Base-by-base conservation (phyloP, 176 grass and related monocot genomes). In the Juncus inflexus region DNA sequence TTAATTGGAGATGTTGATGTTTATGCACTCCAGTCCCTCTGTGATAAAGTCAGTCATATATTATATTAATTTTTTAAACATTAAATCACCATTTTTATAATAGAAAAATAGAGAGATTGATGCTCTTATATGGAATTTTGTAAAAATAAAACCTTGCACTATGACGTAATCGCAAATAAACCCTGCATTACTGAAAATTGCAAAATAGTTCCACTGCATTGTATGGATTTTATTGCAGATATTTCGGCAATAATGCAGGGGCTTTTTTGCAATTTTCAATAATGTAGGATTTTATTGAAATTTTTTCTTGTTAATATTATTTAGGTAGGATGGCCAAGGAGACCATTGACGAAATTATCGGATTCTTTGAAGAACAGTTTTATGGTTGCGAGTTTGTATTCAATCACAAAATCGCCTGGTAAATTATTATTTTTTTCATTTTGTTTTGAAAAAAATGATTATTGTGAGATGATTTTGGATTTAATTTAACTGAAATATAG, bases 291-390 rank as follows among this genome's bases (percentile, higher is more conserved):
- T 28, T 28, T 28, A 28, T 28, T 28, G 19, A 28, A 28, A 28
- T 28, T 1, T 28, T 28, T 28, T 28, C 19, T 28, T 28, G 19
- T 28, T 28, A 28, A 28, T 61, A 61, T 15, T 6, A 61, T 61
- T 61, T 72, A 96, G 92, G 92, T 91, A 71, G 92, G 92, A 83
- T 96, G 92, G 92, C 92, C 92, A 51, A 87, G 87, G 50, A 90
- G 92, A 81, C 92, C 92, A 50, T 75, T 91, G 70, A 80, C 84
- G 37, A 96, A 91, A 83, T 76, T 96, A 75, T 84, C 87, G 13
- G 82, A 80, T 56, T 96, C 92, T 63, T 76, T 96, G 69, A 96
- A 86, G 87, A 96, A 96, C 70, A 96, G 92, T 72, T 91, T 88
- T 15, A 78, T 96, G 79, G 92, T 96, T 65, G 84, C 82, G 56